Conservation (phyloP, 2,329 filamentous ascomycete genomes). For the Proliferodiscus dingleyae region DNA sequence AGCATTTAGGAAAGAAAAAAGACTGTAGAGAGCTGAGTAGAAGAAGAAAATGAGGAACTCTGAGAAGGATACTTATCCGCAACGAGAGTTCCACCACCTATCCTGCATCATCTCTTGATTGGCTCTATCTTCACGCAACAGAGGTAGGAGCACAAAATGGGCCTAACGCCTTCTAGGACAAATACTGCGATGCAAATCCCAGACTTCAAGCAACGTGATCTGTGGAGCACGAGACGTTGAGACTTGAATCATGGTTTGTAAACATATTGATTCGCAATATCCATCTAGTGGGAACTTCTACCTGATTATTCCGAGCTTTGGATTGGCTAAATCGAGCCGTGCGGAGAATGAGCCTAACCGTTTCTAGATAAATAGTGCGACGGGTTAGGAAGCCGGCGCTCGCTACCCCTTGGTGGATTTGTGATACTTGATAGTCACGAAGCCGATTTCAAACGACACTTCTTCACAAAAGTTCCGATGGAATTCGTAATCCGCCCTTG, state of each 20-base stretch:
- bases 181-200: too few relatives aligned
- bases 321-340: neutral
- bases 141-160: too few relatives aligned
- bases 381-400: neutral
- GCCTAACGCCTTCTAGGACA: too few relatives aligned
- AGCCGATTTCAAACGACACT: neutral
- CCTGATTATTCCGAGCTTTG: neutral
- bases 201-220: too few relatives aligned
- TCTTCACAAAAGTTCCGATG: neutral
- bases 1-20: too few relatives aligned
- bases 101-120: too few relatives aligned
- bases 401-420: neutral
- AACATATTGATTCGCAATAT: neutral
- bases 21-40: too few relatives aligned
- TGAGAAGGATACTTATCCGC: too few relatives aligned
- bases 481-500: neutral
- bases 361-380: neutral
- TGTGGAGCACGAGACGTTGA: neutral
- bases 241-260: neutral
- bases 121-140: too few relatives aligned
- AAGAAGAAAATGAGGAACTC: too few relatives aligned
- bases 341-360: neutral
- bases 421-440: neutral
- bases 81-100: too few relatives aligned
- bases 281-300: neutral